Conservation (phyloP, 495 filamentous ascomycete species). For the Diplogelasinospora grovesii region DNA sequence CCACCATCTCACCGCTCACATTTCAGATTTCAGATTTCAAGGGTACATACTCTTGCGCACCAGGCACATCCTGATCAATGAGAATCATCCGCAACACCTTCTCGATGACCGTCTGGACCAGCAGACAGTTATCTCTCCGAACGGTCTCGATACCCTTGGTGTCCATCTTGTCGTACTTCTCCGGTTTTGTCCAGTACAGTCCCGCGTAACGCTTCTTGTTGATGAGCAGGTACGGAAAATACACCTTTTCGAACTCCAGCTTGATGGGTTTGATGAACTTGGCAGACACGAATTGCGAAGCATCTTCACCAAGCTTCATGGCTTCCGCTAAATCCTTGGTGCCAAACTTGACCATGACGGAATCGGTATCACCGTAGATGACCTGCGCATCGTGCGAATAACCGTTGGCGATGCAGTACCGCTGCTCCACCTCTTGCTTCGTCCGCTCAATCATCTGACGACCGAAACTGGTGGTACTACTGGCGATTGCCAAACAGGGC, state of each 20-base stretch:
- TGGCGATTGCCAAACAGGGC: slow-evolving; percentile 90
- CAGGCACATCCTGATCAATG: slow-evolving; percentile 82
- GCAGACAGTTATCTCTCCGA: slow-evolving; percentile 86
- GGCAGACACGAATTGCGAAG: slow-evolving; percentile 74
- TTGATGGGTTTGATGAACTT: slow-evolving; percentile 97
- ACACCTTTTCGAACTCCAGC: slow-evolving; percentile 98
- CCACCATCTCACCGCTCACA: too few relatives aligned
- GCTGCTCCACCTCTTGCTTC: slow-evolving; percentile 81
- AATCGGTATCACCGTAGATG: slow-evolving; percentile 98
- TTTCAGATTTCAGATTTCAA: not conserved
- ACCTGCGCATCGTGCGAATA: slow-evolving; percentile 91
- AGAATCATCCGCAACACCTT: slow-evolving; percentile 92
- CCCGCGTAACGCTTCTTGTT: slow-evolving; percentile 99
- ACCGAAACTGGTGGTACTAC: slow-evolving; percentile 91
- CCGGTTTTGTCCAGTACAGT: slow-evolving; percentile 88
- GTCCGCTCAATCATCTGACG: slow-evolving; percentile 98
- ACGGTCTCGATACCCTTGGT: slow-evolving; percentile 99
- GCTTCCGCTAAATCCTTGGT: slow-evolving; percentile 72
- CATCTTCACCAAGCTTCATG: slow-evolving; percentile 93
- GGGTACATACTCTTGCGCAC: slow-evolving; percentile 78
- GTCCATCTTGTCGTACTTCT: slow-evolving; percentile 99
- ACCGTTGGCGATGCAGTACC: slow-evolving; percentile 87
- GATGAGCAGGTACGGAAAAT: slow-evolving; percentile 96
- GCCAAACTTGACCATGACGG: slow-evolving; percentile 99
- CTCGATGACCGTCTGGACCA: slow-evolving; percentile 96